These are phyloP conservation scores for Parachlorella kessleri DNA, from an alignment of 139 green algal species.

Conservation along the genomic window DNA sequence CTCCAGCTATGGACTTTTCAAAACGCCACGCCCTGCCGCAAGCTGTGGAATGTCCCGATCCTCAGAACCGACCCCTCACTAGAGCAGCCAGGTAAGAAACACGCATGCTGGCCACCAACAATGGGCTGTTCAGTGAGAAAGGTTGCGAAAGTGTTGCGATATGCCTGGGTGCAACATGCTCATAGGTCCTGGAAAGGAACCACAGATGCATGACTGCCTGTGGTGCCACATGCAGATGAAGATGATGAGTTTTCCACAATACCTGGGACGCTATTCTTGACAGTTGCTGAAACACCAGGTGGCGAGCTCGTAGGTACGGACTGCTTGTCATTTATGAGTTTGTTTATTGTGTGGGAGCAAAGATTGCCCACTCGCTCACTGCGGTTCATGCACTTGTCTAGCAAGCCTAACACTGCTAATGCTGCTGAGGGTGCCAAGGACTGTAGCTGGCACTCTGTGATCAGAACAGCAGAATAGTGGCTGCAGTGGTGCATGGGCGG, in stretches of 20 bases:
- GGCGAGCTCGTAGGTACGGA: neutral
- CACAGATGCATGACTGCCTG: neutral
- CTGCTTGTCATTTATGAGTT: neutral
- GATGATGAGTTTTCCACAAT: neutral
- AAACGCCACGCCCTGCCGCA: conserved; percentile 2
- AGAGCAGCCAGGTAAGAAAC: neutral
- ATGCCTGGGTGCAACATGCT: neutral
- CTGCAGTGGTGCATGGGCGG: conserved; percentile 22
- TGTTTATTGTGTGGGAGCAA: conserved; percentile 1
- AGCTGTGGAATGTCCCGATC: conserved; percentile 22
- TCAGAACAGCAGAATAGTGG: neutral
- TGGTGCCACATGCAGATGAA: neutral
- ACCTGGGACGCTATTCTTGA: neutral
- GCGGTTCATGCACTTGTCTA: too few relatives aligned
- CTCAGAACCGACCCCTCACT: conserved; percentile 2
- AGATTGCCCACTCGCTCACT: conserved; percentile 1
- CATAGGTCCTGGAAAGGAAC: neutral
- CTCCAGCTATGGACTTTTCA: conserved; percentile 23
- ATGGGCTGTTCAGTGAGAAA: neutral
- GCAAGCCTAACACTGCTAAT: too few relatives aligned
- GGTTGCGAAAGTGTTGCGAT: neutral
- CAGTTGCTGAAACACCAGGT: neutral
- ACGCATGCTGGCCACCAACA: neutral
- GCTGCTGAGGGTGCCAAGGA: conserved; percentile 9
- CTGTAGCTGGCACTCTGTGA: conserved; percentile 4